Percentiles rank a stretch among this genome's conserved stretches.
These are phyloP conservation scores for Rhodotorula sp. DNA, from an alignment of 1,284 basidiomycete species.

Conservation along the genomic window DNA sequence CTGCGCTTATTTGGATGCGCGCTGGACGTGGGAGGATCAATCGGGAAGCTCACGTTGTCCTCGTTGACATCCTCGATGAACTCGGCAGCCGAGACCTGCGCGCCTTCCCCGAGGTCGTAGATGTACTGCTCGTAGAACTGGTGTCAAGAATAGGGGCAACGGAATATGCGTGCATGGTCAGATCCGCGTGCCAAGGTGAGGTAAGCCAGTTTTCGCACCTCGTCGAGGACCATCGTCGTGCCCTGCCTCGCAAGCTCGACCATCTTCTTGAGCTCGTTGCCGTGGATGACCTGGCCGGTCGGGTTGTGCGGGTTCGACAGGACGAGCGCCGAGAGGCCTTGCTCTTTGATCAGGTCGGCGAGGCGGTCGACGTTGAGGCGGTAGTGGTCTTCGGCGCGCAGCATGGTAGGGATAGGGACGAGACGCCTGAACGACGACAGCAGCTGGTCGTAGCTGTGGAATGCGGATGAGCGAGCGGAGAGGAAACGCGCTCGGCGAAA, in stretches of 20 bases:
- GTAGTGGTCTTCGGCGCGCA: conserved; percentile 59
- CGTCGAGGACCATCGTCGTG: conserved; percentile 82
- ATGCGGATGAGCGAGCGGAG: background rate
- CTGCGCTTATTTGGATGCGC: background rate
- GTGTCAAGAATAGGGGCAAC: background rate
- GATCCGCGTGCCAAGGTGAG: background rate
- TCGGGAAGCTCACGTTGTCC: conserved; percentile 46
- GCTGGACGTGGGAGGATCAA: background rate
- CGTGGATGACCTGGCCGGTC: conserved; percentile 58
- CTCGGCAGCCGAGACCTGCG: conserved; percentile 75
- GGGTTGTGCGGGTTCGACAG: conserved; percentile 90
- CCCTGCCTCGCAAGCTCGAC: conserved; percentile 66
- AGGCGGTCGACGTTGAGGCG: conserved; percentile 67
- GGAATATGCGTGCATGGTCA: too few relatives aligned
- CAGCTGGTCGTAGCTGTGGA: conserved; percentile 59
- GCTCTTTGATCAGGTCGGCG: conserved; percentile 51
- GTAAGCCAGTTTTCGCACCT: conserved; percentile 57
- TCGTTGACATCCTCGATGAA: conserved; percentile 62
- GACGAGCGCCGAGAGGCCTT: conserved; percentile 83
- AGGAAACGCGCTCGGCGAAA: conserved; percentile 8
- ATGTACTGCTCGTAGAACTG: conserved; percentile 83
- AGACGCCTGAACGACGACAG: conserved; percentile 83
- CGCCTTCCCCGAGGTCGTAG: conserved; percentile 77
- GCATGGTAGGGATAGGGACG: conserved; percentile 79
- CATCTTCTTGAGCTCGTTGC: conserved; percentile 75